Evolutionary conservation across 306 rosid species (phyloP), one percentile per base, ranked within the genome.

Genomic region (Boehmeria nivea): DNA sequence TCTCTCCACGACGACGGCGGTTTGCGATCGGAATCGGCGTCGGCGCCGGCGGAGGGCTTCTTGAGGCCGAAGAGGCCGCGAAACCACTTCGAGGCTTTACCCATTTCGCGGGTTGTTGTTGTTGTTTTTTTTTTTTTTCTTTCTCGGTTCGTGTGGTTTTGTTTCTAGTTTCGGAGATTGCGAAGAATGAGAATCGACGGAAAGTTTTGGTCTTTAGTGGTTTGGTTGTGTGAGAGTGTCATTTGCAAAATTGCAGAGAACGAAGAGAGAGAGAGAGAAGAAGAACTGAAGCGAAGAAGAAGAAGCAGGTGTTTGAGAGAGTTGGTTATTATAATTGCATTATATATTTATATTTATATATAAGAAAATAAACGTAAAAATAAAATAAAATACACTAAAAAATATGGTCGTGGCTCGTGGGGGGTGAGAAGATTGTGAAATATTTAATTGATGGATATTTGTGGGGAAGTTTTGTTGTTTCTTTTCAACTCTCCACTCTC

Each of bases 71-170:
- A 72, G 26, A 89, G 67, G 17, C 71, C 74, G 22, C 95, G 85
- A 33, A 89, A 83, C 95, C 95, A 89, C 57, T 73, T 79, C 0
- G 90, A 67, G 17, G 95, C 93, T 67, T 70, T 89, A 12, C 93
- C 95, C 97, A 91, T 90, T 36, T 22, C 37, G 40, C 2, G 0
- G 27, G 2, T 14, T 18, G 34, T 33, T 18, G 5, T n/a, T n/a
- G n/a, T n/a, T n/a, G n/a, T n/a, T n/a, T n/a, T n/a, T 14, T 13
- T 28, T 9, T 10, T 33, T 33, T 33, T 33, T 39, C 16, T 39
- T 39, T 14, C n/a, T 13, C 6, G 44, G n/a, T 7, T n/a, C 11
- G 21, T n/a, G 36, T 7, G 38, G 48, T n/a, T n/a, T n/a, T n/a
- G n/a, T n/a, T n/a, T n/a, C n/a, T n/a, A 28, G 12, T 39, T n/a